Percentiles rank a stretch among this genome's conserved stretches.
Conservation (phyloP, 148 eudicot species). For the Vaccinium myrtillus region DNA sequence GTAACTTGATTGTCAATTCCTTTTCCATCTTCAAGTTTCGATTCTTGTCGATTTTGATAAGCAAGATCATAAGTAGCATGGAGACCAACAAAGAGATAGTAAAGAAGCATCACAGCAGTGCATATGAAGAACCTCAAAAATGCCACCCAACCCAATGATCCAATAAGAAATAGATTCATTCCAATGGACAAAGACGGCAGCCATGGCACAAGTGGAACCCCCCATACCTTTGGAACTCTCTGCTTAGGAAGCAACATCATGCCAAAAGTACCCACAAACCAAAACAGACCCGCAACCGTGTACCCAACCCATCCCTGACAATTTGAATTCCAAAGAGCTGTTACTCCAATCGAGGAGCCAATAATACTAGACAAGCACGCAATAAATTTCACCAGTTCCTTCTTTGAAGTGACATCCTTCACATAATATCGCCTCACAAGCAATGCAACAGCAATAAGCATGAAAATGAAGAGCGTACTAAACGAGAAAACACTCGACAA, state of each 20-base stretch:
- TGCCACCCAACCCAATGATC: slow-evolving; percentile 75
- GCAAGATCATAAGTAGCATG: slow-evolving; percentile 94
- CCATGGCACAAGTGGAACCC: slow-evolving; percentile 95
- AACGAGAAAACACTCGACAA: slow-evolving; percentile 79
- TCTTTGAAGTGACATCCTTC: slow-evolving; percentile 48
- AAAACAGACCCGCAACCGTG: slow-evolving; percentile 40
- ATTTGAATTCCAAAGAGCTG: slow-evolving; percentile 54
- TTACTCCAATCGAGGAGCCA: slow-evolving; percentile 50
- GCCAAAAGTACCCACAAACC: slow-evolving; percentile 63
- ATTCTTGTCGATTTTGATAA: slow-evolving; percentile 34
- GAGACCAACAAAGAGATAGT: slow-evolving; percentile 82
- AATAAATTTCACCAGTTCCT: slow-evolving; percentile 40
- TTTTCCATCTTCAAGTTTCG: slow-evolving; percentile 38
- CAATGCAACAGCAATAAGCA: slow-evolving; percentile 92
- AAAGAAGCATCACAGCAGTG: slow-evolving; percentile 75
- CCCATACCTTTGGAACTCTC: slow-evolving; percentile 74
- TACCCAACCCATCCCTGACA: slow-evolving; percentile 55
- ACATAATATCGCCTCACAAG: slow-evolving; percentile 83
- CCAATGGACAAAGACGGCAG: slow-evolving; percentile 71
- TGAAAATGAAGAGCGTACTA: slow-evolving; percentile 81
- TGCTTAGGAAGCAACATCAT: slow-evolving; percentile 61
- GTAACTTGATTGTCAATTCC: slow-evolving; percentile 20
- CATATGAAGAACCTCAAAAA: slow-evolving; percentile 75
- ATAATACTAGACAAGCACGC: slow-evolving; percentile 45
- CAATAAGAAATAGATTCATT: slow-evolving; percentile 75